phyloP scores from a whole-genome alignment of 2,329 filamentous ascomycete species.

The Nigrograna mackinnonii region DNA sequence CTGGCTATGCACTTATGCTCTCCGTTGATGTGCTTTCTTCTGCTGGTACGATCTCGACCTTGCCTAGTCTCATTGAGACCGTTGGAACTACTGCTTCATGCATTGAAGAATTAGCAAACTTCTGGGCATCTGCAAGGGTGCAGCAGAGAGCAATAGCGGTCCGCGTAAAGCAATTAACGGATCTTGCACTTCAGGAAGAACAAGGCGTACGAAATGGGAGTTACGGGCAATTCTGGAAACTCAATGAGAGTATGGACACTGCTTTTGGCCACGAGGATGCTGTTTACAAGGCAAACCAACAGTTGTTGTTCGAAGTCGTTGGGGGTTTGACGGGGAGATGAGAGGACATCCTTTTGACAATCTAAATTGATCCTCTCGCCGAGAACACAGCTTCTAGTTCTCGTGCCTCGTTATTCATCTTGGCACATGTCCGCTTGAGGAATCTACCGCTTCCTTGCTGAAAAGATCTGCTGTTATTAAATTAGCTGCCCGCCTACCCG shows the following conservation, averaged over 20 bases:
- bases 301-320: conserved; percentile 31
- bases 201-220: conserved; percentile 29
- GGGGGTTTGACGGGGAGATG: conserved; percentile 19
- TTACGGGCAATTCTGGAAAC: conserved; percentile 39
- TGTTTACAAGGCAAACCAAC: conserved; percentile 42
- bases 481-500: no score
- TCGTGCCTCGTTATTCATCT: no score
- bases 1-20: conserved; percentile 64
- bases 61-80: conserved; percentile 59
- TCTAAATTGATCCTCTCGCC: no score
- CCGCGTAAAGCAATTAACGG: conserved; percentile 50
- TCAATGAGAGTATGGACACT: conserved; percentile 43
- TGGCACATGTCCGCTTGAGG: no score
- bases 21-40: conserved; percentile 70
- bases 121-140: conserved; percentile 63
- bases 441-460: no score
- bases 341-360: not conserved
- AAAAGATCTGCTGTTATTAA: no score
- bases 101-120: conserved; percentile 58
- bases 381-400: no score
- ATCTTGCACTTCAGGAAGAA: conserved; percentile 41
- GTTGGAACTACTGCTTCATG: conserved; percentile 58
- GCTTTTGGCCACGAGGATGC: conserved; percentile 48
- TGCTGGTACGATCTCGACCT: conserved; percentile 47
- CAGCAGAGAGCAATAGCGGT: conserved; percentile 55